Conservation (phyloP, 805 yeast species). For the Cyberlindnera maclurae region DNA sequence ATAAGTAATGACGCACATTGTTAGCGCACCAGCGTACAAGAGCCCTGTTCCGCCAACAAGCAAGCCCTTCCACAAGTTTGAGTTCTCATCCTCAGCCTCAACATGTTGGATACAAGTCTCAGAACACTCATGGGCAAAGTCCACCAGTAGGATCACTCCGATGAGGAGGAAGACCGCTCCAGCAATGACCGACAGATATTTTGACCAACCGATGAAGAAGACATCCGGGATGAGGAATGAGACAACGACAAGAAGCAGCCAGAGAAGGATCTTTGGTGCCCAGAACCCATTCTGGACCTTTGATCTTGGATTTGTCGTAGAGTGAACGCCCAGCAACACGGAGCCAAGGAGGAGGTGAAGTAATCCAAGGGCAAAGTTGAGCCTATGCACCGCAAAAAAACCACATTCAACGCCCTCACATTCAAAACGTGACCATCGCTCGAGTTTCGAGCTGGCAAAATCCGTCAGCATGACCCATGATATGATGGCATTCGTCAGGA, state of each 20-base stretch:
- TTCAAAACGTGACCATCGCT: slow-evolving; percentile 56
- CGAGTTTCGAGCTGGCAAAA: slow-evolving; percentile 67
- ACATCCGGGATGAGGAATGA: slow-evolving; percentile 80
- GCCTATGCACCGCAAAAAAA: slow-evolving; percentile 88
- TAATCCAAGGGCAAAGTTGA: slow-evolving; percentile 80
- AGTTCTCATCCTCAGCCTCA: slow-evolving; percentile 64
- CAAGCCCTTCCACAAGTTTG: slow-evolving; percentile 66
- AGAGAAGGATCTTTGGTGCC: slow-evolving; percentile 63
- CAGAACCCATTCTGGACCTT: slow-evolving; percentile 89
- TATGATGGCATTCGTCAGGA: slow-evolving; percentile 68
- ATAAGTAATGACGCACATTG: slow-evolving; percentile 74
- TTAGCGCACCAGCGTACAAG: slow-evolving; percentile 73
- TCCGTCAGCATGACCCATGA: slow-evolving; percentile 93
- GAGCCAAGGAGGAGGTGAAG: slow-evolving; percentile 68
- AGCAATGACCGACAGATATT: slow-evolving; percentile 75
- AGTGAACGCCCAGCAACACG: slow-evolving; percentile 63
- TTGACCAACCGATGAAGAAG: slow-evolving; percentile 87
- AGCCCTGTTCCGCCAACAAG: slow-evolving; percentile 79
- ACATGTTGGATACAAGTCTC: slow-evolving; percentile 89
- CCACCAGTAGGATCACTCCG: slow-evolving; percentile 85
- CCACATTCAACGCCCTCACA: slow-evolving; percentile 88
- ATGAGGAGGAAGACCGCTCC: slow-evolving; percentile 82
- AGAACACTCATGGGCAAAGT: slow-evolving; percentile 98
- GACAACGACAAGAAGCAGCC: slow-evolving; percentile 48
- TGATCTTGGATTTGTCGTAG: slow-evolving; percentile 72